Percentiles rank a stretch among this genome's conserved stretches.
These are phyloP conservation scores for Moricandia arvensis DNA, from an alignment of 345 rosid species.

Conservation along the genomic window DNA sequence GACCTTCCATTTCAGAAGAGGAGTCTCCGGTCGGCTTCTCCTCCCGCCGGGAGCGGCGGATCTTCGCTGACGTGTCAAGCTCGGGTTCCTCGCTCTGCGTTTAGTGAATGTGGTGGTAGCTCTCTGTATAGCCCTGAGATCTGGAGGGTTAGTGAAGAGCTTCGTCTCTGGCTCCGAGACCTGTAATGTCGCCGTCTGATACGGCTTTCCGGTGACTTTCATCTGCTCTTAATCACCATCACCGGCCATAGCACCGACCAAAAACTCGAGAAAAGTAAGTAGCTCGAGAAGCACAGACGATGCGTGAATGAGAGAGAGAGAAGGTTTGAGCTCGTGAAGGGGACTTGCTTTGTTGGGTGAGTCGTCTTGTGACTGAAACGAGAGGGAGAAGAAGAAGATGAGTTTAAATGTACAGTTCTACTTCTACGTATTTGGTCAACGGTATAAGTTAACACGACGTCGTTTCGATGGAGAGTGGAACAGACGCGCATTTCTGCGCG, in stretches of 20 bases:
- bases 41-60: slow-evolving; percentile 47
- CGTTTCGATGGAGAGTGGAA: not conserved
- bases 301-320: slow-evolving; percentile 22
- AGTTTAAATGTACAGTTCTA: not conserved
- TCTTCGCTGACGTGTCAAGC: slow-evolving; percentile 53
- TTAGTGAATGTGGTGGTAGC: slow-evolving; percentile 38
- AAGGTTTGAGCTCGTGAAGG: slow-evolving; percentile 24
- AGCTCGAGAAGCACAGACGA: slow-evolving; percentile 20
- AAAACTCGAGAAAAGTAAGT: not conserved
- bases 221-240: slow-evolving; percentile 38
- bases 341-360: slow-evolving; percentile 26
- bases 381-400: slow-evolving; percentile 25
- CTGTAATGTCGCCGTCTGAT: slow-evolving; percentile 47
- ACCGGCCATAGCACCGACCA: slow-evolving; percentile 14
- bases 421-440: slow-evolving; percentile 32
- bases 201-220: slow-evolving; percentile 71
- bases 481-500: not conserved
- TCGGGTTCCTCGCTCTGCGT: slow-evolving; percentile 51
- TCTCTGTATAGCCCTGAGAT: slow-evolving; percentile 52
- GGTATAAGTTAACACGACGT: slow-evolving; percentile 6
- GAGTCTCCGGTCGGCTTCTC: slow-evolving; percentile 79
- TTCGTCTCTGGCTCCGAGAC: slow-evolving; percentile 23
- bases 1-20: slow-evolving; percentile 72
- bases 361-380: slow-evolving; percentile 34
- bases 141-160: slow-evolving; percentile 42